phyloP scores from a whole-genome alignment of 2,329 filamentous ascomycete species.

The Canariomyces notabilis region DNA sequence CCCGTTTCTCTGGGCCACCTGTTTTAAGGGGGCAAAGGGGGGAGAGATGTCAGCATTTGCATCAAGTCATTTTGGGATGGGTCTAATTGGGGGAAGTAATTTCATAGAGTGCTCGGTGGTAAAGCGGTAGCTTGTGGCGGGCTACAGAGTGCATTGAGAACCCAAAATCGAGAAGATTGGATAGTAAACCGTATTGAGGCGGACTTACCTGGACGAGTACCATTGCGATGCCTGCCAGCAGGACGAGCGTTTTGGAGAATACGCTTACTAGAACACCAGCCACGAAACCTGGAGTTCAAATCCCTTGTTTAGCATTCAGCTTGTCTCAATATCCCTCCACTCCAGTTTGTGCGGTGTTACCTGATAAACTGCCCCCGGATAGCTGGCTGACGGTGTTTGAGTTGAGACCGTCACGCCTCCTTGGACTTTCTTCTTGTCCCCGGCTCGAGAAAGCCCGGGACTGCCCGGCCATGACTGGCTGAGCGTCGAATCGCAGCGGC shows the following conservation, averaged over 20 bases:
- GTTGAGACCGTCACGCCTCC: slow-evolving; percentile 26
- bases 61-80: no score
- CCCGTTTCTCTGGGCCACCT: slow-evolving; percentile 43
- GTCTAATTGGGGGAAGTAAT: no score
- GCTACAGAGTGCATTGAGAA: neutral
- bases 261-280: slow-evolving; percentile 60
- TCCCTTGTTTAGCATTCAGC: no score
- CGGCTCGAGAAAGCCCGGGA: slow-evolving; percentile 9
- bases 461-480: slow-evolving; percentile 16
- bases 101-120: no score
- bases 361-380: slow-evolving; percentile 50
- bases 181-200: neutral
- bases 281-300: slow-evolving; percentile 46
- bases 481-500: slow-evolving; percentile 31
- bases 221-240: slow-evolving; percentile 61
- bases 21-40: neutral
- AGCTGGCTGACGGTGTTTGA: slow-evolving; percentile 42
- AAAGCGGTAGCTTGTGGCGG: no score
- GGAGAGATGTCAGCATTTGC: neutral
- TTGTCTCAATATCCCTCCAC: no score
- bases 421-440: neutral
- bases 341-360: no score
- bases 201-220: slow-evolving; percentile 57
- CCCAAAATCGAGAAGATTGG: neutral
- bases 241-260: slow-evolving; percentile 65